Base-by-base conservation (phyloP, 305 asterid species). In the Fraxinus floribunda region DNA sequence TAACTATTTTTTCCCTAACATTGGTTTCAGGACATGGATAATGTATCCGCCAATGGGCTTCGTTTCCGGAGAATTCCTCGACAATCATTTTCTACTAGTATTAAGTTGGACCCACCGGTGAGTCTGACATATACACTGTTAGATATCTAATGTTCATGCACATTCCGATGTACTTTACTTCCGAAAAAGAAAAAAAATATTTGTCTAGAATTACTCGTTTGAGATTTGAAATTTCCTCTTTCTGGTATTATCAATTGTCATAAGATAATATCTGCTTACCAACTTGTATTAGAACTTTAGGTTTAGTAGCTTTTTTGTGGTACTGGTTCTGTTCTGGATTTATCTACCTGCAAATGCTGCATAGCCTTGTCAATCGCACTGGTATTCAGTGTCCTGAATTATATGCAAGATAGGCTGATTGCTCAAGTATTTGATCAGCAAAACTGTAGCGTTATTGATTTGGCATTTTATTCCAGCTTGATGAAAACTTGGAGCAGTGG, bases 401-500 rank as follows among this genome's bases (percentile, higher is more conserved):
- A 70, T 70, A 34, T 70, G 76, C 41, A 32, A 70, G 24, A 32
- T 70, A 44, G 36, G 72, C 79, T 83, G 39, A 35, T 70, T 83
- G 38, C 7, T 79, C 76, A 80, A 44, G 73, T 78, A 44, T 76
- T 72, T 16, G 22, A 75, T 82, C 20, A 38, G 39, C 30, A 44
- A 79, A 52, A 20, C 49, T 80, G 70, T 36, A 41, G 44, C 41
- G 20, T 70, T 75, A 76, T 49, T 81, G 76, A 55, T 81, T 77
- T 82, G 24, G 20, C 77, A 81, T 78, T 57, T 76, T 76, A 11
- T 85, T 82, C 55, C 83, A 97, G 99, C 90, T 94, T 64, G 98
- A 94, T 26, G 98, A 93, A 74, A 92, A 91, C 90, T 88, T 95
- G 93, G 98, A 97, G 89, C 99, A 92, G 89, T 95, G 98, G 98